Evolutionary conservation across 257 asterid species (phyloP), one percentile per base, ranked within the genome.

Genomic region (Perilla frutescens): DNA sequence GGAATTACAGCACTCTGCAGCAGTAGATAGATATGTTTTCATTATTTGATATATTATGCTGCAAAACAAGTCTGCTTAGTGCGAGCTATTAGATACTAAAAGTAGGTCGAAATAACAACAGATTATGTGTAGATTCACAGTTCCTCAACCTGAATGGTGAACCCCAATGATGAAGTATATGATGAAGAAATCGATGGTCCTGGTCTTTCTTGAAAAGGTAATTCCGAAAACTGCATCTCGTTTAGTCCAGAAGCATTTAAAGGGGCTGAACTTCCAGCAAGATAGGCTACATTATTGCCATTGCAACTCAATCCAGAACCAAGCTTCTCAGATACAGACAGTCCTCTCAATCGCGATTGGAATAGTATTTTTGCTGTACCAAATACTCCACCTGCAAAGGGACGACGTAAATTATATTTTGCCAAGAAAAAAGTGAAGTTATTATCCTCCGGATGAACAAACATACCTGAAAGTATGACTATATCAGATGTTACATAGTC

Each of bases 121-220:
- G 26, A 20, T 20, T 20, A 20, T 1, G 1, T 20, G 26, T 20
- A 20, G 26, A 50, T 2, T 36, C 15, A 32, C 7, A 68, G 49
- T 60, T 20, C n/a, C 14, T 6, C 8, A 55, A 86, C 91, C 89
- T 87, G 89, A 74, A 87, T 82, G 63, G 87, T 81, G 81, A 87
- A 83, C 11, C 92, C 92, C 72, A 77, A 41, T 37, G 90, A 87
- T 26, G 92, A 87, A 76, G 76, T 76, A n/a, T 77, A 81, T 8
- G 88, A 79, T 39, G 90, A 85, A 60, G 92, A 79, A 70, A 87
- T 87, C 14, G 90, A 80, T 34, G 92, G 88, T 9, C 92, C 90
- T 3, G 90, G 92, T 20, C 90, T 87, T 65, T 85, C 83, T 47
- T 73, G 79, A 60, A 87, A 79, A 3, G 90, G 79, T 6, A 74